Percentiles rank a stretch among this genome's conserved stretches.
Conservation (phyloP, 805 yeast species). For the Ogataea angusta region DNA sequence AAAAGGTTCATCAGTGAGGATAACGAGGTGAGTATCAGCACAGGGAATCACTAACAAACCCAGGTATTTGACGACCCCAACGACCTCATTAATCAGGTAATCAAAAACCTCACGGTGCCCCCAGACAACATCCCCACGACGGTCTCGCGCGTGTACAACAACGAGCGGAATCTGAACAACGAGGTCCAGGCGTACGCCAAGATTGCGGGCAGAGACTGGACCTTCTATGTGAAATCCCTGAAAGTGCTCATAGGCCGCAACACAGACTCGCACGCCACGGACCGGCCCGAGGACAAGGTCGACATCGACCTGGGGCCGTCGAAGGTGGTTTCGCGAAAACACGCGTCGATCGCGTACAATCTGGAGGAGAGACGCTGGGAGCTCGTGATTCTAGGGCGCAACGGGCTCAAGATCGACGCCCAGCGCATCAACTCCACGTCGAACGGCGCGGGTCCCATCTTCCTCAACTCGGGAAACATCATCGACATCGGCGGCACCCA, state of each 20-base stretch:
- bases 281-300: slow-evolving; percentile 33
- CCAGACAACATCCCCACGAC: slow-evolving; percentile 59
- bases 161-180: slow-evolving; percentile 61
- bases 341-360: slow-evolving; percentile 81
- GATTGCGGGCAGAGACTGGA: slow-evolving; percentile 91
- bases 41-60: slow-evolving; percentile 5
- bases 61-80: slow-evolving; percentile 50
- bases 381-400: slow-evolving; percentile 76
- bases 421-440: slow-evolving; percentile 40
- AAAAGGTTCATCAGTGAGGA: slow-evolving; percentile 23
- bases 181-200: slow-evolving; percentile 99
- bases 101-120: slow-evolving; percentile 66
- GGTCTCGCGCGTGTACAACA: slow-evolving; percentile 70
- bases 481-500: slow-evolving; percentile 96
- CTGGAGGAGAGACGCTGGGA: slow-evolving; percentile 80
- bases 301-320: slow-evolving; percentile 96
- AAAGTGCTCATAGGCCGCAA: slow-evolving; percentile 83
- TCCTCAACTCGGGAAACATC: slow-evolving; percentile 81
- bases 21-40: slow-evolving; percentile 19
- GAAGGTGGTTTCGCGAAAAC: slow-evolving; percentile 91
- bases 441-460: slow-evolving; percentile 41
- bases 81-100: slow-evolving; percentile 71
- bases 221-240: slow-evolving; percentile 82
- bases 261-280: slow-evolving; percentile 40
- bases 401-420: slow-evolving; percentile 90